Base-by-base conservation (phyloP, 345 rosid genomes). In the Sonneratia alba region DNA sequence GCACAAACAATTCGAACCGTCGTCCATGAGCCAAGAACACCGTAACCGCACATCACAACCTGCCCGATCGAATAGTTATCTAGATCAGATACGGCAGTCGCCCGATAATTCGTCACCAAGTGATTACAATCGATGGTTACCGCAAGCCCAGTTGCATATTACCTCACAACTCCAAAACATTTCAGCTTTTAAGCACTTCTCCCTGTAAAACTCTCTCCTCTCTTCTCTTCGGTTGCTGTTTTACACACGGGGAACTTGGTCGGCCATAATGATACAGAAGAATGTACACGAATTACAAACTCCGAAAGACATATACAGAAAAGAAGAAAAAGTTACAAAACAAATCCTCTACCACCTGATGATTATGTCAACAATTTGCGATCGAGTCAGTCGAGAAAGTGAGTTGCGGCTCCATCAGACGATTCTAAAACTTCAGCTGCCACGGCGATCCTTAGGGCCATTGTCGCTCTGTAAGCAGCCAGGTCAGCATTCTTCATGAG, bases 401-500 rank as follows among this genome's bases (percentile, higher is more conserved):
- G 75, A 14, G 83, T 42, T 9, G 59, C 77, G 2, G 80, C 80
- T 1, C 21, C 80, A 8, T 82, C 81, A 7, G 73, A 69, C 13
- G 88, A 76, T 69, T 75, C 86, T 1, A 68, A 72, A 70, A 55
- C 56, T 61, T 71, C 72, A 42, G 89, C 86, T 76, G 87, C 83
- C 83, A 89, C 92, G 9, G 94, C 92, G 48, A 90, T 90, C 76
- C 83, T 80, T 7, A 87, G 82, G 15, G 94, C 87, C 84, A 84
- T 77, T 67, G 76, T 73, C 34, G 98, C 96, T 81, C 83, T 95
- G 82, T 89, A 92, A 15, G 87, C 79, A 24, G 91, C 92, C 80
- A 95, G 74, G 78, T 89, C 91, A 4, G 99, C 99, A n/a, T 80
- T 86, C 78, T 81, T 87, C 86, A 87, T 86, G 15, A 90, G 91